Conservation (phyloP, 2,329 filamentous ascomycete species). For the Zymoseptoria tritici region DNA sequence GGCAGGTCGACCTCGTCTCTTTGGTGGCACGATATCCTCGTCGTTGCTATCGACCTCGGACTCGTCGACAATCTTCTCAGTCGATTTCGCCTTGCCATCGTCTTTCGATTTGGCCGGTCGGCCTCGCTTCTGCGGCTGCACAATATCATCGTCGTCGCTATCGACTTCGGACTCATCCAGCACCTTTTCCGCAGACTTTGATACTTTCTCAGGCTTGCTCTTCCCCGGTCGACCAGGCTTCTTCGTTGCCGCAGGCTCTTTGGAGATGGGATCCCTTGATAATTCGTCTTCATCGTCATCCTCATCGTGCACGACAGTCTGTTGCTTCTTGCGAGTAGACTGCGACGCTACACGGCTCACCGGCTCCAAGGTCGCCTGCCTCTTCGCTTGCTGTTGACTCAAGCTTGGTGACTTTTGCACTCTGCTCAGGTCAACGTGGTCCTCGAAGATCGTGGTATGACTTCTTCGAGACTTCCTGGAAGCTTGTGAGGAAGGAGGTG, state of each 20-base stretch:
- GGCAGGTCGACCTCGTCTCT: slow-evolving; percentile 8
- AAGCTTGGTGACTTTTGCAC: slow-evolving; percentile 22
- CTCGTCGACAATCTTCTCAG: background rate
- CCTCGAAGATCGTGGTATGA: slow-evolving; percentile 31
- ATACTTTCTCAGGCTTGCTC: background rate
- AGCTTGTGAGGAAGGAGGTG: background rate
- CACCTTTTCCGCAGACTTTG: background rate
- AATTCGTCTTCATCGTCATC: slow-evolving; percentile 22
- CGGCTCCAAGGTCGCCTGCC: slow-evolving; percentile 18
- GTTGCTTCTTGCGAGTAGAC: slow-evolving; percentile 9
- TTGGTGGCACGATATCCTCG: slow-evolving; percentile 3
- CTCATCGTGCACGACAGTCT: slow-evolving; percentile 14
- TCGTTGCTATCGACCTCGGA: slow-evolving; percentile 1
- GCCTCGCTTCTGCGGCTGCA: slow-evolving; percentile 8
- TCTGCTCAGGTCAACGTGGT: slow-evolving; percentile 22
- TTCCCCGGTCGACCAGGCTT: slow-evolving; percentile 10
- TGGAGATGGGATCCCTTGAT: slow-evolving; percentile 8
- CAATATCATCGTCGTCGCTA: background rate
- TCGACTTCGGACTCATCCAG: background rate
- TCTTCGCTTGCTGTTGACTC: slow-evolving; percentile 28
- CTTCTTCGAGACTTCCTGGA: slow-evolving; percentile 20
- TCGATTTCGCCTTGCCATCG: slow-evolving; percentile 1
- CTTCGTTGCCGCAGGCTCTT: slow-evolving; percentile 3
- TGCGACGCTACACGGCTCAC: slow-evolving; percentile 4
- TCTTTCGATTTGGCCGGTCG: slow-evolving; percentile 8